Base-by-base conservation (phyloP, 352 stramenopile species). In the Aphanomyces invadans region DNA sequence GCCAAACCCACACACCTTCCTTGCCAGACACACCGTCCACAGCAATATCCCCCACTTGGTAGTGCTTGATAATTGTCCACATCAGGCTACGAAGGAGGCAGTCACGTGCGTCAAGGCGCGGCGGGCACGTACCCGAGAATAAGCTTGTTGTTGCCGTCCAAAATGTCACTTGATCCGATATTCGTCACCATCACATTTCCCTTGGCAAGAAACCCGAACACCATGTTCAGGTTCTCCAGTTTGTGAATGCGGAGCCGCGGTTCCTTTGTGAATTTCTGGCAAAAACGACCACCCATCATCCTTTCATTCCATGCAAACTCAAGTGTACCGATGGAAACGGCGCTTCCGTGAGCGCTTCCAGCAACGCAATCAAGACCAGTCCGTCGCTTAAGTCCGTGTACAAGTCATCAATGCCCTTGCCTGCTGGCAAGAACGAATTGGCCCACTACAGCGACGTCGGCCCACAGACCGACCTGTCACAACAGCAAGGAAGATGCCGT, bases 1-100 rank as follows among this genome's bases (percentile, higher is more conserved):
- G n/a, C n/a, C n/a, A n/a, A n/a, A n/a, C n/a, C 17, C 9, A 49
- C 33, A 96, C 73, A 38, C 89, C 89, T 68, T 96, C 87, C 63
- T 96, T 95, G 62, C 87, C 87, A 2, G 83, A 90, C 21, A 96
- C 87, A 60, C 86, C 88, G 65, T 94, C 82, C 2, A 94, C 80
- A 70, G 88, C 81, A 45, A 94, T 89, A 65, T 92, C 86, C 12
- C 81, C 81, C 61, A 94, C 82, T 62, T 85, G 75, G 71, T 96
- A 96, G 53, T 84, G 83, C 76, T 96, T 93, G 65, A 96, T 96
- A 51, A 96, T 86, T 65, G 87, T 96, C 88, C 88, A 96, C 80
- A 96, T 92, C 64, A 96, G 80, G 0, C 59, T 66, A 66, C 38
- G n/a, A n/a, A n/a, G n/a, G n/a, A n/a, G n/a, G n/a, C n/a, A n/a